Conservation (phyloP, 352 stramenopile species). For the Halophytophthora batemanensis region DNA sequence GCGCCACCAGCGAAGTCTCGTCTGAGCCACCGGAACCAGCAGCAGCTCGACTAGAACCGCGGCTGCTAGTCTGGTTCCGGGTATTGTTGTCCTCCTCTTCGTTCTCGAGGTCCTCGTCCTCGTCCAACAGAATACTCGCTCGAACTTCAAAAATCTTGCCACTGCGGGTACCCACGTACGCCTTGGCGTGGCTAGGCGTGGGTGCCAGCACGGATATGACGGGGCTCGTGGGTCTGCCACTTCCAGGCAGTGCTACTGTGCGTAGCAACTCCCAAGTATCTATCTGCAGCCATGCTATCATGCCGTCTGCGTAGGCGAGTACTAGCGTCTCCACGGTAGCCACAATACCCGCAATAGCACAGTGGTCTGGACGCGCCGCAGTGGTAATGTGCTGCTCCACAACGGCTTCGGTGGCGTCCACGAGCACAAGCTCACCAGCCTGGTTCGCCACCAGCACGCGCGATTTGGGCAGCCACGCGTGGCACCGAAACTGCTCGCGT, state of each 20-base stretch:
- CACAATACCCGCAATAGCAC: conserved; percentile 43
- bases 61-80: not conserved
- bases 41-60: not conserved
- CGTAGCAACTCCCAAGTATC: conserved; percentile 43
- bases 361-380: conserved; percentile 31
- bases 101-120: conserved; percentile 60
- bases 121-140: conserved; percentile 43
- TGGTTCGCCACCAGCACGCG: conserved; percentile 48
- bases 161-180: conserved; percentile 52
- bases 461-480: conserved; percentile 54
- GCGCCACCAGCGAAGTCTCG: conserved; percentile 32
- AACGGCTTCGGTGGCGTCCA: conserved; percentile 32
- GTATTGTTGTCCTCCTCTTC: conserved; percentile 43
- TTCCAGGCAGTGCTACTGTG: conserved; percentile 25
- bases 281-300: conserved; percentile 46
- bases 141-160: conserved; percentile 68
- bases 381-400: conserved; percentile 32
- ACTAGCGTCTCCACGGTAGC: conserved; percentile 52
- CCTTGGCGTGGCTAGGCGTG: conserved; percentile 52
- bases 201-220: conserved; percentile 38
- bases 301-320: conserved; percentile 45
- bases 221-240: not conserved
- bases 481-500: conserved; percentile 42
- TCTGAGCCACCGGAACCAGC: conserved; percentile 6
- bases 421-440: conserved; percentile 48